These are phyloP conservation scores for Corynascus novoguineensis DNA, from an alignment of 495 filamentous ascomycete genomes.

Conservation along the genomic window DNA sequence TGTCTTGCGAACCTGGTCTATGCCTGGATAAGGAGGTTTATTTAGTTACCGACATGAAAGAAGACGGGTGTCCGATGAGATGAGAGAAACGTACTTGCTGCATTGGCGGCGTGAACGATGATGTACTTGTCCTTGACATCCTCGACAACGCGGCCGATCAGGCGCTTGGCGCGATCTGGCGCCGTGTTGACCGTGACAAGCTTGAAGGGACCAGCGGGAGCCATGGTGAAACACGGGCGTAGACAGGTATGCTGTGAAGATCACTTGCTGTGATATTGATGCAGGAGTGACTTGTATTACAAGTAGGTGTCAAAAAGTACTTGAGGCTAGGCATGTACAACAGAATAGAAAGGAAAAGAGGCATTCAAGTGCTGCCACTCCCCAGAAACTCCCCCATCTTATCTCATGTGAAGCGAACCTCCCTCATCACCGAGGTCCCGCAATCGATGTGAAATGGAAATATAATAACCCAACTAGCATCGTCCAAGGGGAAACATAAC, in stretches of 20 bases:
- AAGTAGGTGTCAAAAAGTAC: too few species aligned
- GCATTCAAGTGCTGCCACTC: neutral
- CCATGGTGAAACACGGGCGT: neutral
- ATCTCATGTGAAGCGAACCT: neutral
- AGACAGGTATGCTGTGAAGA: neutral
- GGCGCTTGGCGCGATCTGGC: slow-evolving; percentile 56
- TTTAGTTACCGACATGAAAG: neutral
- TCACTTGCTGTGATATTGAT: too few species aligned
- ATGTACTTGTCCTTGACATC: slow-evolving; percentile 54
- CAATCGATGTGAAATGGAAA: neutral
- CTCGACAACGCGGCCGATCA: slow-evolving; percentile 56
- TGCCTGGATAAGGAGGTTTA: slow-evolving; percentile 11
- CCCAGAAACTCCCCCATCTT: neutral
- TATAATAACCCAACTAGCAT: neutral
- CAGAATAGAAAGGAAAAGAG: too few species aligned
- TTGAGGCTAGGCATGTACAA: too few species aligned
- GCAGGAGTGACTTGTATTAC: too few species aligned
- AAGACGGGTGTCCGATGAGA: neutral
- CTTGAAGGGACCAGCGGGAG: slow-evolving; percentile 49
- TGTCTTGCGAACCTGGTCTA: slow-evolving; percentile 25
- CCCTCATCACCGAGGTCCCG: neutral
- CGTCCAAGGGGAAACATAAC: neutral
- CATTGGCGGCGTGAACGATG: slow-evolving; percentile 56
- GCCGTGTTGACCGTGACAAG: slow-evolving; percentile 66
- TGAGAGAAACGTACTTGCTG: slow-evolving; percentile 41